phyloP scores from a whole-genome alignment of 768 basidiomycete genomes.

The Panaeolus cyanescens region DNA sequence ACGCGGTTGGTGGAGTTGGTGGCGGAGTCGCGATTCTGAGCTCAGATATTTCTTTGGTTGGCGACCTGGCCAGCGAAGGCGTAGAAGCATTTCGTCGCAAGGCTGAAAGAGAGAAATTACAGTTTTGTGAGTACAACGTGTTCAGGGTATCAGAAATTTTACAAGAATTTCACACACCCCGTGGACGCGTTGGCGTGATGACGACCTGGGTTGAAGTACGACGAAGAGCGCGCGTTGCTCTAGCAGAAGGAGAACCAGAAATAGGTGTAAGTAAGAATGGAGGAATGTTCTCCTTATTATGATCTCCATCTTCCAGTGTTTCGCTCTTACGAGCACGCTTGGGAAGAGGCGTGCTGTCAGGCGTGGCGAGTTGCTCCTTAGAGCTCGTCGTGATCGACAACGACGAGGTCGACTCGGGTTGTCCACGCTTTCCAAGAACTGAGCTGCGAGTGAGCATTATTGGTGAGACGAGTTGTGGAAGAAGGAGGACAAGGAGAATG shows the following conservation, averaged over 20 bases:
- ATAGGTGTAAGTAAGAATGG: constrained; percentile 47
- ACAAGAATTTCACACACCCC: constrained; percentile 13
- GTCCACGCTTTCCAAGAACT: constrained; percentile 53
- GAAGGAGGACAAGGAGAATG: constrained; percentile 17
- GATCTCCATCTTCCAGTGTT: constrained; percentile 49
- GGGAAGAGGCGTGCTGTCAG: constrained; percentile 62
- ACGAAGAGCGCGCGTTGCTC: constrained; percentile 41
- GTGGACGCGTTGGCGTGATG: constrained; percentile 43
- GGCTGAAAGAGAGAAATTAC: constrained; percentile 27
- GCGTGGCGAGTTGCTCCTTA: constrained; percentile 52
- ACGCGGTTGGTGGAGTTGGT: constrained; percentile 53
- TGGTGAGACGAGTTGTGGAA: constrained; percentile 14
- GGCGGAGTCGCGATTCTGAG: constrained; percentile 61
- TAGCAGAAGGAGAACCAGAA: constrained; percentile 35
- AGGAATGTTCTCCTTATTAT: constrained; percentile 82
- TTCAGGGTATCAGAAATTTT: not conserved
- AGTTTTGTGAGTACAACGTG: not conserved
- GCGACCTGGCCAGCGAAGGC: constrained; percentile 45
- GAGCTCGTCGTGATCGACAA: constrained; percentile 18
- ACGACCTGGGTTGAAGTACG: constrained; percentile 36
- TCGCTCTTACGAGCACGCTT: constrained; percentile 62
- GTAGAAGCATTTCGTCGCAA: constrained; percentile 50
- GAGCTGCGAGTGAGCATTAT: constrained; percentile 50
- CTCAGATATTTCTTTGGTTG: constrained; percentile 41
- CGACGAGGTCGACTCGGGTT: constrained; percentile 31